These are phyloP conservation scores for Fusarium algeriense DNA, from an alignment of 2,329 filamentous ascomycete species.

Conservation along the genomic window DNA sequence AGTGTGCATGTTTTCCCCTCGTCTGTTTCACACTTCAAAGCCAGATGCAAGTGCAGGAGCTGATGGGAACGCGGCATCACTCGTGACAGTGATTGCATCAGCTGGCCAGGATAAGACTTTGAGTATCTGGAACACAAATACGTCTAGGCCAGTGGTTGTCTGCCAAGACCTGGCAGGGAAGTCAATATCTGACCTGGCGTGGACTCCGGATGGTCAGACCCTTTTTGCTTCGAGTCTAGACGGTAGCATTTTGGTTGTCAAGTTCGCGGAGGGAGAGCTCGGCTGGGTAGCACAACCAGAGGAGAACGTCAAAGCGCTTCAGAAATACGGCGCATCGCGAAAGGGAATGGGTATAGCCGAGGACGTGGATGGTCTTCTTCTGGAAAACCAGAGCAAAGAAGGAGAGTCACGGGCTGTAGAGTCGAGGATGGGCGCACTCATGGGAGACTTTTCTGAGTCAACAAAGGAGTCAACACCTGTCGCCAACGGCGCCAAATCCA, in stretches of 20 bases:
- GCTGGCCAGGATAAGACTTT: constrained; percentile 97
- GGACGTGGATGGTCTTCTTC: constrained; percentile 85
- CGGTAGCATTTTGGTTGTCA: constrained; percentile 83
- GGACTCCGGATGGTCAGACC: constrained; percentile 91
- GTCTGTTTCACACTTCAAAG: constrained; percentile 82
- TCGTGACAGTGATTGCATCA: constrained; percentile 94
- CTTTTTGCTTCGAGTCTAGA: constrained; percentile 90
- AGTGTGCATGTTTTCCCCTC: constrained; percentile 95
- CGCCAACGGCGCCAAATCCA: constrained; percentile 65
- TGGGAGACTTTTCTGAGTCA: constrained; percentile 81
- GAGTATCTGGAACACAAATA: constrained; percentile 98
- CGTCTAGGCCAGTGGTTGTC: constrained; percentile 89
- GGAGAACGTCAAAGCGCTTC: constrained; percentile 92
- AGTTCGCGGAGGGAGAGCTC: constrained; percentile 88
- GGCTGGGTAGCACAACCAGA: constrained; percentile 88
- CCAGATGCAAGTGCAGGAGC: constrained; percentile 66
- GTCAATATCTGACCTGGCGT: constrained; percentile 92
- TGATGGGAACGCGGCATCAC: constrained; percentile 58
- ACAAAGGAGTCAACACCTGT: constrained; percentile 62
- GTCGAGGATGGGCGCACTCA: constrained; percentile 96
- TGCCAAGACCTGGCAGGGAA: constrained; percentile 90
- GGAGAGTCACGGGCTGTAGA: constrained; percentile 91
- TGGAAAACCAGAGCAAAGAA: constrained; percentile 93
- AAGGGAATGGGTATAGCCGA: constrained; percentile 93
- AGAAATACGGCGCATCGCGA: constrained; percentile 90